Evolutionary conservation across 2,329 filamentous ascomycete species (phyloP), one percentile per base, ranked within the genome.

Genomic region (Colletotrichum sp.): DNA sequence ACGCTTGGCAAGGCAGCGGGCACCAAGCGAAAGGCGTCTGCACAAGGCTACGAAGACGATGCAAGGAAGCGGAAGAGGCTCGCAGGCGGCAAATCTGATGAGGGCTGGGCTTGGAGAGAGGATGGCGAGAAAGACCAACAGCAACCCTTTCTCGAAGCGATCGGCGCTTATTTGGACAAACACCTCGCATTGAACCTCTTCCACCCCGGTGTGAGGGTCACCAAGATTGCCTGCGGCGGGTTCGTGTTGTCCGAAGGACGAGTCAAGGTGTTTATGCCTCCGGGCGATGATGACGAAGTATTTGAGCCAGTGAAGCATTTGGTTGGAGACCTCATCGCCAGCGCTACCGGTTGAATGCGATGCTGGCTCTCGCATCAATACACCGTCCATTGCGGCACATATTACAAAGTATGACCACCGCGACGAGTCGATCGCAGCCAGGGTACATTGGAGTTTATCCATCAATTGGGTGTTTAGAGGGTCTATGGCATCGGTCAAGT

Each of bases 141-240:
- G 7, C 81, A 84, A n/a, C 86, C 89, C 0, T 91, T 91, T 74
- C 87, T 84, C 0, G 83, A 87, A 57, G 88, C 89, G 0, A 77
- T 91, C 21, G 86, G 84, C 0, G 78, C 78, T 7, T 91, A 91
- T 70, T 73, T 91, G 8, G 80, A 86, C 69, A 82, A 85, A n/a
- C 89, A 91, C 73, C 82, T 91, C 7, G 88, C 87, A 0, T 79
- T 92, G 16, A 84, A 91, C 76, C 76, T 91, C 75, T 88, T 89
- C 69, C 89, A 91, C 76, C 87, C 89, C 0, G 83, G 85, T n/a
- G 89, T 91, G 5, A 82, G 85, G 3, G 80, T 91, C 29, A 82
- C 82, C 15, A 89, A 89, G 75, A 84, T 91, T 33, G 88, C 88
- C 0, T 91, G 89, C 73, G 87, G 86, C 1, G 89, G 88, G 0